Evolutionary conservation across 805 yeast species (phyloP).

Genomic region (Wickerhamomyces canadensis): DNA sequence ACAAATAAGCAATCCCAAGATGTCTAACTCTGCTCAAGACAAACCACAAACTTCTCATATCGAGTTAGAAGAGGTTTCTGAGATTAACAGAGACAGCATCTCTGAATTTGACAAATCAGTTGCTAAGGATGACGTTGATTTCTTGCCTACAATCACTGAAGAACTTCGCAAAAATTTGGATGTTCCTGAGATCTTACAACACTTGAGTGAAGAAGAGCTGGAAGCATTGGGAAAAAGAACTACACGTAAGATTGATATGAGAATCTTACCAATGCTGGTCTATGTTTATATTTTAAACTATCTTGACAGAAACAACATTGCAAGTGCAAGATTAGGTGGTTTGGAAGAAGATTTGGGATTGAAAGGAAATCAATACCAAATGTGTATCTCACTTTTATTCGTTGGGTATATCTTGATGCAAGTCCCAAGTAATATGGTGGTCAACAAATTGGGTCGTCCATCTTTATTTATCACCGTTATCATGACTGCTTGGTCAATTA

Average conservation of each 20-base stretch:
- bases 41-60: background rate
- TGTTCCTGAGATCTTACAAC: slow-evolving; percentile 19
- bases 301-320: slow-evolving; percentile 45
- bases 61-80: background rate
- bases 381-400: slow-evolving; percentile 44
- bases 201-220: slow-evolving; percentile 35
- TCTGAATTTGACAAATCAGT: background rate
- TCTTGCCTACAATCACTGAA: slow-evolving; percentile 7
- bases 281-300: slow-evolving; percentile 47
- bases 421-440: slow-evolving; percentile 40
- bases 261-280: slow-evolving; percentile 46
- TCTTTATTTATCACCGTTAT: slow-evolving; percentile 42
- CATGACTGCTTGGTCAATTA: slow-evolving; percentile 43
- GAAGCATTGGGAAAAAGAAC: slow-evolving; percentile 36
- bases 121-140: background rate
- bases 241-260: slow-evolving; percentile 41
- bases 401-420: slow-evolving; percentile 49
- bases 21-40: background rate
- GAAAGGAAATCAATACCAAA: slow-evolving; percentile 40
- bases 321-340: slow-evolving; percentile 44
- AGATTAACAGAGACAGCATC: background rate
- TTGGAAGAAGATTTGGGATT: slow-evolving; percentile 40
- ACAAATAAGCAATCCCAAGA: no score
- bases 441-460: slow-evolving; percentile 43
- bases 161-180: slow-evolving; percentile 10